Evolutionary conservation across 768 basidiomycete genomes (phyloP), one percentile per base, ranked within the genome.

Genomic region (Paxillus ammoniavirescens): DNA sequence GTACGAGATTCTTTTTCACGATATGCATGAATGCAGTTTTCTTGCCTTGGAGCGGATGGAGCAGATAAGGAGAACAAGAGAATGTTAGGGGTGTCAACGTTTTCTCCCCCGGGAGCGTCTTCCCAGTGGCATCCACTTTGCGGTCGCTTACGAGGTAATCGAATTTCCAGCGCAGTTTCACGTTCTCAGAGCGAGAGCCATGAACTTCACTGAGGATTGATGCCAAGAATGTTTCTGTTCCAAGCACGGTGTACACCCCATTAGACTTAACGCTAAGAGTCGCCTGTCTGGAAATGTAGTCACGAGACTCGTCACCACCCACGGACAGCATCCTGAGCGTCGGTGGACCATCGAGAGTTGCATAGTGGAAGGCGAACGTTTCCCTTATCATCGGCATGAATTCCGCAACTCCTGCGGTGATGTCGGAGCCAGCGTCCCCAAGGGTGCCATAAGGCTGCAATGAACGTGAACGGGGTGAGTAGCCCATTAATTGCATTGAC

Each of bases 231-330:
- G 75, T 70, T 65, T 93, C 92, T 30, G 72, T 74, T 8, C 91
- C 91, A 28, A 77, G 77, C 12, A 93, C 84, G 12, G 79, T 79
- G 67, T 91, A 93, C 7, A 91, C 82, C 0, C 91, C 91, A 50
- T 86, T 89, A 2, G 75, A 63, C 66, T 85, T 90, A 55, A 91
- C 72, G 43, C 73, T 73, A 42, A 94, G 77, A 31, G 79, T 79
- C 8, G 89, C 92, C 59, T 91, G 87, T 31, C 86, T 81, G 4
- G 88, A 85, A 44, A 89, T 77, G 64, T 87, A 88, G 65, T 95
- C 93, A 23, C 79, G 78, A 23, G 80, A 77, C 55, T 86, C 86
- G 47, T 88, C 82, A 8, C 77, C 82, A 38, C 84, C 82, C 53
- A 89, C 70, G 8, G 81, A 86, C 23, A 93, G 66, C 54, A 87